Evolutionary conservation across 2,329 filamentous ascomycete species (phyloP).

Genomic region (Cladophialophora exuberans): DNA sequence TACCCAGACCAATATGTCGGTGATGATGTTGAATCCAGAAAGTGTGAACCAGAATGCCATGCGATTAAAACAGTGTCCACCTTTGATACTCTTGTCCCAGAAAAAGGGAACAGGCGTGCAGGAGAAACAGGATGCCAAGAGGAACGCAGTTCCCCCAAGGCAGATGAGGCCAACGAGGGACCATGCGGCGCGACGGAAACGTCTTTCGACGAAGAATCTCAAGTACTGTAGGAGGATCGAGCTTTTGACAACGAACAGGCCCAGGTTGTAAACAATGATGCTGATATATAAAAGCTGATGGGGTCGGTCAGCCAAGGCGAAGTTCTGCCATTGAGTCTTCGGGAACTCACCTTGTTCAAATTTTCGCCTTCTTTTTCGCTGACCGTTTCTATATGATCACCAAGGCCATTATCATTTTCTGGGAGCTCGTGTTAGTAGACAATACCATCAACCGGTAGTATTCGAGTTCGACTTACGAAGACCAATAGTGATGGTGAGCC

Average conservation of each 20-base stretch:
- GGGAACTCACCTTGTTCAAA: slow-evolving; percentile 18
- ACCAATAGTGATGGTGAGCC: slow-evolving; percentile 19
- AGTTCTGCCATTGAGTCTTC: not conserved
- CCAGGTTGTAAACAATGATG: slow-evolving; percentile 42
- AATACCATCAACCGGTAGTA: not conserved
- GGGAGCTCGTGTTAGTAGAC: not conserved
- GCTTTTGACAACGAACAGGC: slow-evolving; percentile 39
- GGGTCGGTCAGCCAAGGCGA: not conserved
- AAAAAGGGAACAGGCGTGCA: slow-evolving; percentile 46
- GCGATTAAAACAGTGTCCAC: slow-evolving; percentile 51
- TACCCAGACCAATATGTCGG: slow-evolving; percentile 60
- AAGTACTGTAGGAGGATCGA: slow-evolving; percentile 39
- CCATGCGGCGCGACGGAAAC: slow-evolving; percentile 19
- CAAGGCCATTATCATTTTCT: slow-evolving; percentile 25
- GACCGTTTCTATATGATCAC: slow-evolving; percentile 22
- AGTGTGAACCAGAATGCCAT: slow-evolving; percentile 56
- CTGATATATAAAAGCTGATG: slow-evolving; percentile 24
- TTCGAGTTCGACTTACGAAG: slow-evolving; percentile 13
- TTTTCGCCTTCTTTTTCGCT: slow-evolving; percentile 18
- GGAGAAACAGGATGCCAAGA: slow-evolving; percentile 40
- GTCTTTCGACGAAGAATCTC: slow-evolving; percentile 37
- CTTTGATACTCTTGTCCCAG: slow-evolving; percentile 42
- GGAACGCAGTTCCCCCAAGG: slow-evolving; percentile 11
- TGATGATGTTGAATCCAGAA: slow-evolving; percentile 63
- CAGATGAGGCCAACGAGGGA: slow-evolving; percentile 16